Evolutionary conservation across 805 yeast species (phyloP), one percentile per base, ranked within the genome.

Genomic region (Lachancea nothofagi): DNA sequence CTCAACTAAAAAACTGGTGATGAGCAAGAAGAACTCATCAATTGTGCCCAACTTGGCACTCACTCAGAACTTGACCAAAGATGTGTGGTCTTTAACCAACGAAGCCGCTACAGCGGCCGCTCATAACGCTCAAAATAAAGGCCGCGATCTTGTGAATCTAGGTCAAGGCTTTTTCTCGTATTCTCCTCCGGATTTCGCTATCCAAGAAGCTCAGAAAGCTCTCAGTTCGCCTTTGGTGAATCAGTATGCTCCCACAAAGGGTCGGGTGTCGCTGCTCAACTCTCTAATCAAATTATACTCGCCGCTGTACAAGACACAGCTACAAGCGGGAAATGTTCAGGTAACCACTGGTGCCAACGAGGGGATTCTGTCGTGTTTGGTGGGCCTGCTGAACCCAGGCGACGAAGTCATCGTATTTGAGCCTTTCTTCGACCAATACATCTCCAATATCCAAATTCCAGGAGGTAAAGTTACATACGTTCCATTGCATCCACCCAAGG

Each of bases 101-200:
- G 97, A 89, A 55, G 83, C 98, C 2, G 97, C 97, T 0, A 94
- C 94, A 2, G 77, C 76, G 4, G 88, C 94, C 10, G 81, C 79
- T 46, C 55, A 50, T 7, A 57, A 60, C 40, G 50, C 59, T 2
- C 65, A 65, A 29, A 78, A 77, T 33, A 61, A 75, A 26, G 88
- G 87, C n/a, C 72, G 82, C 51, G 83, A 86, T 38, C 78, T 90
- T 41, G 80, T 82, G 45, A 93, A 93, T 54, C 72, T 93, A 42
- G 98, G 98, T 24, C 98, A 93, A 62, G 98, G 98, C 2, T 93
- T 93, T 65, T 93, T 93, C 69, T 87, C 96, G 2, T 93, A 90
- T 61, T 75, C 89, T 22, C 98, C 98, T 2, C 98, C 98, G 1
- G 75, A 78, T n/a, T 93, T 93, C 64, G 96, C 95, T 12, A 70